A percentile compares a stretch with the other conserved stretches of the same genome.
Evolutionary conservation across 1,284 basidiomycete species (phyloP).

Genomic region (Marasmius tenuissimus): DNA sequence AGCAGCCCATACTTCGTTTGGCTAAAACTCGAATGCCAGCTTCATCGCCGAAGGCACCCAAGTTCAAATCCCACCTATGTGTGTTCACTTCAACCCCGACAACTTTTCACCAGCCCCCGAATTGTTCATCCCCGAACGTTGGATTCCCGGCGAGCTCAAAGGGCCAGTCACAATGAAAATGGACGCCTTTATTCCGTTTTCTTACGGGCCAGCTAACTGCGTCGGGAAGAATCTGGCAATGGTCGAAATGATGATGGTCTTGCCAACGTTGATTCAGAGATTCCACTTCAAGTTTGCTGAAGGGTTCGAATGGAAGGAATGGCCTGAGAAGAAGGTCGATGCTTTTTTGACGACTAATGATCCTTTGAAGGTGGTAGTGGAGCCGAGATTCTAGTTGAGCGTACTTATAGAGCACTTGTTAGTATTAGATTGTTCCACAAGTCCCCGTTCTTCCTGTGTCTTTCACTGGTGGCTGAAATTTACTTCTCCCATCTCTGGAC

Average conservation of each 20-base stretch:
- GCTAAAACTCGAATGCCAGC: not conserved
- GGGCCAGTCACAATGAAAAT: not conserved
- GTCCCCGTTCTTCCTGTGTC: too few relatives aligned
- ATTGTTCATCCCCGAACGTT: constrained; percentile 18
- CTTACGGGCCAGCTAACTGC: constrained; percentile 24
- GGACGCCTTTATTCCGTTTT: constrained; percentile 24
- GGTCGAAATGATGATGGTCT: constrained; percentile 3
- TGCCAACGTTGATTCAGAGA: not conserved
- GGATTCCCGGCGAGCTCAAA: constrained; percentile 12
- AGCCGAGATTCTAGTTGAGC: not conserved
- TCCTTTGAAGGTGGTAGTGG: not conserved
- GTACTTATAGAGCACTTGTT: too few relatives aligned
- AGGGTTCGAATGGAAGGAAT: not conserved
- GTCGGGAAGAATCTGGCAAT: constrained; percentile 24
- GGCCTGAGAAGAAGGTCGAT: constrained; percentile 1
- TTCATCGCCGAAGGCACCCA: constrained; percentile 1
- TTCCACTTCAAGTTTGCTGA: constrained; percentile 4
- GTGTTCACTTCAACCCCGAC: not conserved
- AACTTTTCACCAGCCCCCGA: not conserved
- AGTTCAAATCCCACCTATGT: not conserved
- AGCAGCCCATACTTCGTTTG: not conserved
- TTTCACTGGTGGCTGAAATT: too few relatives aligned
- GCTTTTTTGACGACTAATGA: not conserved
- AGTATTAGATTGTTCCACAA: too few relatives aligned
- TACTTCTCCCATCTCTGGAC: too few relatives aligned